These are phyloP conservation scores for Candida odintsovae DNA, from an alignment of 805 yeast genomes.

Conservation along the genomic window DNA sequence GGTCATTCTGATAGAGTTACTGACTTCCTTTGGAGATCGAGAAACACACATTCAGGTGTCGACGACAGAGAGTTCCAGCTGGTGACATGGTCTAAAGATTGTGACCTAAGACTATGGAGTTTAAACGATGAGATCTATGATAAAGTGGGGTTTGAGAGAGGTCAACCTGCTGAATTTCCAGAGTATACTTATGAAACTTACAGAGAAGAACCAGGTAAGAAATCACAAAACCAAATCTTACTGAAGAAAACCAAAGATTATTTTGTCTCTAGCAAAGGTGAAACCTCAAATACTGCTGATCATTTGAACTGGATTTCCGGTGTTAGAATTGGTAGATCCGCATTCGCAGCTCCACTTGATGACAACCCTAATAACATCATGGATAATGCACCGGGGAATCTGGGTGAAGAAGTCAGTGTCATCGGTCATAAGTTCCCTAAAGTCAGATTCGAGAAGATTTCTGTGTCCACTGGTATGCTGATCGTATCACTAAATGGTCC, in stretches of 20 bases:
- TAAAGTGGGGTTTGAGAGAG: constrained; percentile 37
- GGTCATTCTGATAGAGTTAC: constrained; percentile 84
- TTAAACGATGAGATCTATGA: constrained; percentile 43
- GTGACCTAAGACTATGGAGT: constrained; percentile 82
- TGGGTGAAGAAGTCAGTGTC: constrained; percentile 87
- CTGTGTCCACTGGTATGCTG: constrained; percentile 79
- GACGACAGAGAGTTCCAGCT: constrained; percentile 83
- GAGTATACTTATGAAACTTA: constrained; percentile 42
- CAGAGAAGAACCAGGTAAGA: constrained; percentile 41
- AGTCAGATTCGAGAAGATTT: constrained; percentile 77
- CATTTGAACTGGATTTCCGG: constrained; percentile 93
- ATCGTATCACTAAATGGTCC: constrained; percentile 78
- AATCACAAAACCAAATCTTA: constrained; percentile 26
- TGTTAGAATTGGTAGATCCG: constrained; percentile 50
- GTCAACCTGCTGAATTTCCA: constrained; percentile 30
- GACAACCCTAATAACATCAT: constrained; percentile 30
- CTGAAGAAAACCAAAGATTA: constrained; percentile 33
- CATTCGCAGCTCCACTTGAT: constrained; percentile 22
- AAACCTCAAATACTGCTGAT: constrained; percentile 38
- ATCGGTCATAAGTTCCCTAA: constrained; percentile 89
- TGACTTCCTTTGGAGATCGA: constrained; percentile 83
- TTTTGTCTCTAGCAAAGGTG: constrained; percentile 35
- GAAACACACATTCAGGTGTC: constrained; percentile 39
- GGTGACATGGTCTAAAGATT: constrained; percentile 91
- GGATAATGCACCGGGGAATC: constrained; percentile 46